Percentiles rank a stretch among this genome's conserved stretches.
Conservation (phyloP, 495 filamentous ascomycete genomes). For the Aspergillus panamensis region DNA sequence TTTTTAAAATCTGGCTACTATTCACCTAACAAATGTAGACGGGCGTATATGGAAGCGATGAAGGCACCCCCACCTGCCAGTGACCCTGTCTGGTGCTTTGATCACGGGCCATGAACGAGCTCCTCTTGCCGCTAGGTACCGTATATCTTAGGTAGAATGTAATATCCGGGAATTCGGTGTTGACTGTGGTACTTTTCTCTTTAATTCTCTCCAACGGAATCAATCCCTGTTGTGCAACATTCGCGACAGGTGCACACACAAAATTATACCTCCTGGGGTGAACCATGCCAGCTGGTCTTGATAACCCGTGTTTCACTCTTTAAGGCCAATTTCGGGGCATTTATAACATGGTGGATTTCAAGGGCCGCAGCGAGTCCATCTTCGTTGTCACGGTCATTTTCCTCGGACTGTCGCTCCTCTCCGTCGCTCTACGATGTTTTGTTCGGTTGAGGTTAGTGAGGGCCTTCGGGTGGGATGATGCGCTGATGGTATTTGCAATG, state of each 20-base stretch:
- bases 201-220: not conserved
- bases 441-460: conserved; percentile 38
- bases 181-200: not conserved
- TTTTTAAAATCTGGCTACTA: conserved; percentile 2
- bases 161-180: not conserved
- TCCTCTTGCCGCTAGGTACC: not conserved
- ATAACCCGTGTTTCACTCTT: not conserved
- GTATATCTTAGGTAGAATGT: conserved; percentile 1
- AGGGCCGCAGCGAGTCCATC: conserved; percentile 38
- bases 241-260: not conserved
- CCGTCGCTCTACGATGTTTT: conserved; percentile 41
- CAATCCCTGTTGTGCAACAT: not conserved
- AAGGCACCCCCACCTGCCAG: conserved; percentile 4
- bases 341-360: conserved; percentile 33
- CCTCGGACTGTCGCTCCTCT: conserved; percentile 35
- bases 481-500: conserved; percentile 42
- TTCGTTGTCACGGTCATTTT: conserved; percentile 41
- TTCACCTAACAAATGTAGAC: not conserved
- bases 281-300: not conserved
- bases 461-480: conserved; percentile 47
- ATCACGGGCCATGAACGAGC: not conserved
- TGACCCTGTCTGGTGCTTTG: not conserved
- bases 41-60: not conserved
- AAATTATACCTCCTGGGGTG: not conserved
- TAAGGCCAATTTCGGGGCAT: not conserved